Percentiles rank a stretch among this genome's conserved stretches.
Evolutionary conservation across 1,284 basidiomycete species (phyloP).

Genomic region (Xerocomus nothofagi): DNA sequence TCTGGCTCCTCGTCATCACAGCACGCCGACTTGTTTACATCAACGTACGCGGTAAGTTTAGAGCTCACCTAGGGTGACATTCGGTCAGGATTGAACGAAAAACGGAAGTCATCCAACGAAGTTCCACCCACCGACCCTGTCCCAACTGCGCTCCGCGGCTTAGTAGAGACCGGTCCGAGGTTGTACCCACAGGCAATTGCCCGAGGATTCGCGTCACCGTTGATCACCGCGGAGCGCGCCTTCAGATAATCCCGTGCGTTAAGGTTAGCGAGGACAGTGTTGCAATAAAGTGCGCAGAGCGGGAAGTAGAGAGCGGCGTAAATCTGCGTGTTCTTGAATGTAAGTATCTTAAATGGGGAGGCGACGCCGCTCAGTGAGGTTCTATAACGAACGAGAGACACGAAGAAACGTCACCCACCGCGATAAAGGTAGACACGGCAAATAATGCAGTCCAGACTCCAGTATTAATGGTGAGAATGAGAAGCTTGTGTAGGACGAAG

Average conservation of each 20-base stretch:
- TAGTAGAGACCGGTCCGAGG: not conserved
- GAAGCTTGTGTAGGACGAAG: not conserved
- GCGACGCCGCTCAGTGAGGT: not conserved
- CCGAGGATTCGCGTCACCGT: too few relatives aligned
- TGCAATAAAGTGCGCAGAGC: slow-evolving; percentile 11
- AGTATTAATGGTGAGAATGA: slow-evolving; percentile 13
- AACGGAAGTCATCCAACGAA: not conserved
- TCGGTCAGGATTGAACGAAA: too few relatives aligned
- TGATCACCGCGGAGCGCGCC: not conserved
- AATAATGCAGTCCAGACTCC: slow-evolving; percentile 12
- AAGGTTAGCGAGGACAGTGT: slow-evolving; percentile 9
- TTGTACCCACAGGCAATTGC: not conserved
- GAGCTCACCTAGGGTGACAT: not conserved
- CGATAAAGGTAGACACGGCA: slow-evolving; percentile 2
- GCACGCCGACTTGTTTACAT: not conserved
- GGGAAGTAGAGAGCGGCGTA: slow-evolving; percentile 4
- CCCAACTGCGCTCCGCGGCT: not conserved
- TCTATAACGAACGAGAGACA: not conserved
- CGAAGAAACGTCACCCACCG: not conserved
- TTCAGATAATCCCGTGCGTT: slow-evolving; percentile 5
- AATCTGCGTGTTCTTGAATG: slow-evolving; percentile 1
- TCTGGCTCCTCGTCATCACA: not conserved
- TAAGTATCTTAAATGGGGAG: not conserved
- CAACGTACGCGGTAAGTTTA: not conserved
- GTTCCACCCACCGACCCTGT: slow-evolving; percentile 1